Conservation (phyloP, 2,329 filamentous ascomycete species). For the Colletotrichum navitas region DNA sequence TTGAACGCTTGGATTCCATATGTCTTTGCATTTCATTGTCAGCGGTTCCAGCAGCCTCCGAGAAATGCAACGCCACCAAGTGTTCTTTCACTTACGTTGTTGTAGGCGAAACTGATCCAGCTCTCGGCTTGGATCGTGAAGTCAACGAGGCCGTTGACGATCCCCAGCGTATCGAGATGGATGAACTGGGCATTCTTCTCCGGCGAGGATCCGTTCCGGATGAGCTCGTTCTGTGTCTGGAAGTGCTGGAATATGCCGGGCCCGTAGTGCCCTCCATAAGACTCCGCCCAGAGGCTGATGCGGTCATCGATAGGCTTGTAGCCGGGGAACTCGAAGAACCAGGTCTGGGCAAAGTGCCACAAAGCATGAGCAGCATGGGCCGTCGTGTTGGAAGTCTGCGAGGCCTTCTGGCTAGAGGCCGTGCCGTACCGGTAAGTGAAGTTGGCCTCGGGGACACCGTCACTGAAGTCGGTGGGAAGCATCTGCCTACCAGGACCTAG, state of each 20-base stretch:
- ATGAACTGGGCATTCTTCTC: slow-evolving; percentile 58
- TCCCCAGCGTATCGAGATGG: slow-evolving; percentile 73
- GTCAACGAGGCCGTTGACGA: slow-evolving; percentile 79
- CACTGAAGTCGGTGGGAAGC: slow-evolving; percentile 52
- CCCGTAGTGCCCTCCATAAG: slow-evolving; percentile 53
- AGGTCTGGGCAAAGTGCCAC: slow-evolving; percentile 69
- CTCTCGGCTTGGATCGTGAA: slow-evolving; percentile 69
- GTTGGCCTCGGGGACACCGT: slow-evolving; percentile 53
- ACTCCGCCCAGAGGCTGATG: slow-evolving; percentile 75
- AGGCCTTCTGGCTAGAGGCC: slow-evolving; percentile 48
- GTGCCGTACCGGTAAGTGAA: slow-evolving; percentile 53
- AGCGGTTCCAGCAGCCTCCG: not conserved
- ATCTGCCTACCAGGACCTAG: not conserved
- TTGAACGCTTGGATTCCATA: slow-evolving; percentile 71
- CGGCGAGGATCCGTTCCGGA: slow-evolving; percentile 65
- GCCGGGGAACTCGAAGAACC: slow-evolving; percentile 70
- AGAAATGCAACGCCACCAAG: fast-evolving
- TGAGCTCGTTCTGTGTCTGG: slow-evolving; percentile 71
- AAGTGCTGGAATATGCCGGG: slow-evolving; percentile 69
- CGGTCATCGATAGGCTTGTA: slow-evolving; percentile 63
- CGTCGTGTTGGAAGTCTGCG: slow-evolving; percentile 58
- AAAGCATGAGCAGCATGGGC: slow-evolving; percentile 53
- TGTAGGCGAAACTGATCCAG: slow-evolving; percentile 68
- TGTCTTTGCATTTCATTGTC: slow-evolving; percentile 50
- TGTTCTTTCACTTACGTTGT: slow-evolving; percentile 60